Base-by-base conservation (phyloP, 2,329 filamentous ascomycete species). In the Acrocalymma vagum region DNA sequence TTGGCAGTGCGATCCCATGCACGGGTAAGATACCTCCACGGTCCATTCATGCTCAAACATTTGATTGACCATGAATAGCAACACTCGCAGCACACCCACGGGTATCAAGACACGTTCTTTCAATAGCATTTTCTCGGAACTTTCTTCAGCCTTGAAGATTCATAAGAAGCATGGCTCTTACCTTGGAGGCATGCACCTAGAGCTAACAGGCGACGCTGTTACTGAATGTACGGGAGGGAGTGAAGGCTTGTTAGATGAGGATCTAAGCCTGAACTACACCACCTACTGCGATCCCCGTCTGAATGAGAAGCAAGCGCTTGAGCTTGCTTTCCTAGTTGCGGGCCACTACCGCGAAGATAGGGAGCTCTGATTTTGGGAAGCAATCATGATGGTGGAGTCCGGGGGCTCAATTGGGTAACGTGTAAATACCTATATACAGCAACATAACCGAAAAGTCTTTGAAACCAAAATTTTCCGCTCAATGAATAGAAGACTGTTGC, bases 1-100 rank as follows among this genome's bases (percentile, higher is more conserved):
- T 58, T 97, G 93, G 93, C 94, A 97, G 74, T 97, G 93, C 73
- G 94, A 99, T 72, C 94, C 94, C 15, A 99, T 99, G 94, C 94
- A 99, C 73, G 94, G 94, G 72, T 72, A 57, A 61, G 67, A 52
- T 11, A 29, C 15, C 9, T 29, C 16, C n/a, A 7, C 9, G 9
- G 30, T 34, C 9, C 3, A 15, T 9, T 21, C 11, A 11, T 3
- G 28, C 20, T 16, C 25, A 44, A 29, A 47, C 45, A 11, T 18
- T 4, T 1, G 14, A 23, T 10, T 60, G 30, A 60, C 11, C 1
- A 0, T 29, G 10, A 2, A 6, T 37, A 75, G 72, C 20, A 86
- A 86, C 65, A 85, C 82, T 1, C 77, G 79, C 31, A 77, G 78
- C 31, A 93, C 89, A 0, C 80, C 83, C 0, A 76, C 81, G 0